Evolutionary conservation across 2,329 filamentous ascomycete species (phyloP).

Genomic region (Arthrobotrys entomopaga): DNA sequence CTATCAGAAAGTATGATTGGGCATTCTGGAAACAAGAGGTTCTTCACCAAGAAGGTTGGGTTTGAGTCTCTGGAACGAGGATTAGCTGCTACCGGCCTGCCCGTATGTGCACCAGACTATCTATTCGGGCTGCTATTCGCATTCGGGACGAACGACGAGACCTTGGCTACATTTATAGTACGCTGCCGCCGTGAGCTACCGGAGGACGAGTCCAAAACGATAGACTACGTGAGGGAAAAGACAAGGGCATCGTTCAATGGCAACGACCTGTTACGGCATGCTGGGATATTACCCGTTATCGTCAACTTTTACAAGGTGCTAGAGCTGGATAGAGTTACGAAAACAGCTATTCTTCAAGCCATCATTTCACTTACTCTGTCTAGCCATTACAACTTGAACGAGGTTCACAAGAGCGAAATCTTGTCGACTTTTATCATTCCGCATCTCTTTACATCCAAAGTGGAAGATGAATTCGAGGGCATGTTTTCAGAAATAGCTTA

Average conservation of each 20-base stretch:
- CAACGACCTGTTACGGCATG: slow-evolving; percentile 62
- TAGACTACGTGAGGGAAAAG: slow-evolving; percentile 55
- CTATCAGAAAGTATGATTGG: slow-evolving; percentile 78
- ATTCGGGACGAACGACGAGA: slow-evolving; percentile 82
- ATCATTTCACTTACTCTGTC: slow-evolving; percentile 69
- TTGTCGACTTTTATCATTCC: slow-evolving; percentile 57
- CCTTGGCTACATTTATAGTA: slow-evolving; percentile 63
- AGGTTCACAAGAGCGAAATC: slow-evolving; percentile 77
- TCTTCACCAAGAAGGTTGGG: slow-evolving; percentile 82
- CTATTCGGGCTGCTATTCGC: slow-evolving; percentile 84
- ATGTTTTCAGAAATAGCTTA: slow-evolving; percentile 75
- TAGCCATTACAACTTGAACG: slow-evolving; percentile 75
- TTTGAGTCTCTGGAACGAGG: slow-evolving; percentile 80
- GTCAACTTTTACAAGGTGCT: slow-evolving; percentile 58
- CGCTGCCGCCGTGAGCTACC: slow-evolving; percentile 49
- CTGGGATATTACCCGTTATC: slow-evolving; percentile 63
- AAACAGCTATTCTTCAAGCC: slow-evolving; percentile 73
- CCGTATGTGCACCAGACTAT: slow-evolving; percentile 76
- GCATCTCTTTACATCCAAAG: slow-evolving; percentile 54
- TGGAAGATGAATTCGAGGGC: slow-evolving; percentile 68
- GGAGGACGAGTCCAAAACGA: slow-evolving; percentile 23
- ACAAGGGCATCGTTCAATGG: slow-evolving; percentile 56
- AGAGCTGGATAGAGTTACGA: slow-evolving; percentile 62
- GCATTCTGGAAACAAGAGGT: slow-evolving; percentile 86
- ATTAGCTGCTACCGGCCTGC: slow-evolving; percentile 74